These are phyloP conservation scores for Calocybe indica DNA, from an alignment of 768 basidiomycete species.

Conservation along the genomic window DNA sequence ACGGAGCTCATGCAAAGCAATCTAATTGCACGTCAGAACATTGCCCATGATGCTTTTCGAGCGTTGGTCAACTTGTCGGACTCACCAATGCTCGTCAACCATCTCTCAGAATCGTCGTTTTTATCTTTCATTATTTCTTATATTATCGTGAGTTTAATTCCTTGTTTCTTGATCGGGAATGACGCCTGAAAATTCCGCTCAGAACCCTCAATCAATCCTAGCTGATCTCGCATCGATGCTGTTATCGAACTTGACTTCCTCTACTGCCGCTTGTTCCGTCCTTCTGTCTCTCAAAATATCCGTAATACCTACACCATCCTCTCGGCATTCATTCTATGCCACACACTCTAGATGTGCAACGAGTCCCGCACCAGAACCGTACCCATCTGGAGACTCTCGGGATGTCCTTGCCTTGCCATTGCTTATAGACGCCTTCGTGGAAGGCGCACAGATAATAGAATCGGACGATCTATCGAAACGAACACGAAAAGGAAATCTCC, in stretches of 20 bases:
- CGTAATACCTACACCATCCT: slow-evolving; percentile 43
- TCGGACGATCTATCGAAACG: slow-evolving; percentile 41
- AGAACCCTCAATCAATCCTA: slow-evolving; percentile 89
- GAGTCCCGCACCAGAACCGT: slow-evolving; percentile 66
- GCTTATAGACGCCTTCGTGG: slow-evolving; percentile 85
- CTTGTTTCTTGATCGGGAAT: slow-evolving; percentile 2
- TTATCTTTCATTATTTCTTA: slow-evolving; percentile 82
- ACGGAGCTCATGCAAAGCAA: background rate
- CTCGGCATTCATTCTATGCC: slow-evolving; percentile 61
- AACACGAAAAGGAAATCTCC: slow-evolving; percentile 68
- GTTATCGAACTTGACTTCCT: slow-evolving; percentile 86
- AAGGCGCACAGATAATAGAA: slow-evolving; percentile 56
- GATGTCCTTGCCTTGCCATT: slow-evolving; percentile 68
- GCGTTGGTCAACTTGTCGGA: slow-evolving; percentile 93
- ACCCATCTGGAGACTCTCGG: slow-evolving; percentile 47
- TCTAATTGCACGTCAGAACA: slow-evolving; percentile 43
- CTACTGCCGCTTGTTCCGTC: slow-evolving; percentile 56
- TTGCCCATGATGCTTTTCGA: slow-evolving; percentile 92
- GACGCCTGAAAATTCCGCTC: slow-evolving; percentile 1
- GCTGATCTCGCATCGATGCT: slow-evolving; percentile 97
- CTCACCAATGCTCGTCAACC: slow-evolving; percentile 57
- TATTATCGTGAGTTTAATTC: slow-evolving; percentile 63
- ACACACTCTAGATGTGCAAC: slow-evolving; percentile 77
- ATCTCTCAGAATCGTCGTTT: slow-evolving; percentile 69
- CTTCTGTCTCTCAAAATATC: slow-evolving; percentile 64